Evolutionary conservation across 768 basidiomycete species (phyloP), one percentile per base, ranked within the genome.

Genomic region (Lentinula sp.): DNA sequence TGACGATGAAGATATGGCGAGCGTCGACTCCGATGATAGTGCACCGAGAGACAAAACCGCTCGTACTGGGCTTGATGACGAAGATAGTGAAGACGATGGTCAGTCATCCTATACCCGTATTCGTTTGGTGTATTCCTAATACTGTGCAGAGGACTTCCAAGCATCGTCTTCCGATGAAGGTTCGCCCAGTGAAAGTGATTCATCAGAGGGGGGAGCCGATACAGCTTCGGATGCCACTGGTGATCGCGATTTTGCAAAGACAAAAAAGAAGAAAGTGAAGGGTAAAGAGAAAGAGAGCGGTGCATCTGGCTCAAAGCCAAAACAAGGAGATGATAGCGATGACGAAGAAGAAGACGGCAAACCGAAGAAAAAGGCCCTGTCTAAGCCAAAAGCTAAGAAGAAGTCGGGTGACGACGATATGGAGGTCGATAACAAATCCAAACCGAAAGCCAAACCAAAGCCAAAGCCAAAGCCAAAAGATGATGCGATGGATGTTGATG

Each of bases 161-260:
- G 94, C 87, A 7, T 93, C 89, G 6, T 87, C 77, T 1, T 91
- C 90, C 0, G 95, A 97, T 67, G 80, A 78, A 49, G 95, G 95
- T n/a, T 97, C 95, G 4, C 92, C 95, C 0, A 88, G 85, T 42
- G 89, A 84, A 15, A 80, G 76, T 39, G 91, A 90, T 55, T 84
- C 84, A 1, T 85, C 80, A 39, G 83, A 73, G 18, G 77, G 86
- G 34, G 88, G 85, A 3, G 90, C 86, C 1, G 81, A 85, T 60
- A 93, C 90, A 5, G 92, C 89, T 10, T 93, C 92, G 0, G 91
- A 93, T 68, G 91, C 89, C 46, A 89, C 86, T 62, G 92, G 91
- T 34, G 91, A 93, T 69, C 82, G 82, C 58, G 86, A 84, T 56
- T 67, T 91, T 65, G 74, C 80, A 48, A 77, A 76, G 59, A 73